phyloP scores from a whole-genome alignment of 805 yeast genomes.

The Limtongozyma cylindracea region DNA sequence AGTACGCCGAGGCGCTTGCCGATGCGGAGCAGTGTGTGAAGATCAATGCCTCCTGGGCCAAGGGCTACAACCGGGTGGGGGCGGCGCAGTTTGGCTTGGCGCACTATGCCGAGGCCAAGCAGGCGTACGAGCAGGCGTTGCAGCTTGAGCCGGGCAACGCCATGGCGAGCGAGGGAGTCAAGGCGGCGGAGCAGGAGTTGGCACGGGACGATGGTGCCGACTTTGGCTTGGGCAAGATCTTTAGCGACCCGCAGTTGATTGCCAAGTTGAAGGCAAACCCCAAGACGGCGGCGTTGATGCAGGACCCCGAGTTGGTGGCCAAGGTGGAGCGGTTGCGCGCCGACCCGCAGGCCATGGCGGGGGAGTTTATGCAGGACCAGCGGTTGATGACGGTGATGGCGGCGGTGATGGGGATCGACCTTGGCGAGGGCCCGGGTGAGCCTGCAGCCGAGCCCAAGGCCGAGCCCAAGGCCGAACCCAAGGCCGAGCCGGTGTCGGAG shows the following conservation, averaged over 20 bases:
- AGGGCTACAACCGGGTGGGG: slow-evolving; percentile 83
- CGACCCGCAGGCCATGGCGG: slow-evolving; percentile 55
- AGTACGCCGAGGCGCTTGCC: slow-evolving; percentile 47
- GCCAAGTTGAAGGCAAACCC: slow-evolving; percentile 62
- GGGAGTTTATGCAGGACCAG: slow-evolving; percentile 54
- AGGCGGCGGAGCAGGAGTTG: slow-evolving; percentile 29
- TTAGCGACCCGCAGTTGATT: slow-evolving; percentile 58
- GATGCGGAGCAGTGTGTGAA: slow-evolving; percentile 74
- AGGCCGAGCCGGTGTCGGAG: slow-evolving; percentile 4
- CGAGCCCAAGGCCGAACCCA: slow-evolving; percentile 6
- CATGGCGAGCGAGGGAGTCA: slow-evolving; percentile 68
- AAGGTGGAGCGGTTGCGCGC: slow-evolving; percentile 34
- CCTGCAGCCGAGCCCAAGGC: slow-evolving; percentile 5
- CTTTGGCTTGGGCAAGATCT: slow-evolving; percentile 53
- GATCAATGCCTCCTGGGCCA: slow-evolving; percentile 77
- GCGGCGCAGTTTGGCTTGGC: slow-evolving; percentile 85
- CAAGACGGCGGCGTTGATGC: slow-evolving; percentile 64
- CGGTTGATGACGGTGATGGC: slow-evolving; percentile 78
- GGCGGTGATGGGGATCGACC: slow-evolving; percentile 60
- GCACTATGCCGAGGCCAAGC: slow-evolving; percentile 48
- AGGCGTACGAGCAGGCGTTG: slow-evolving; percentile 52
- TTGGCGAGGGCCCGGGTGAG: slow-evolving; percentile 12
- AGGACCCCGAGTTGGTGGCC: slow-evolving; percentile 62
- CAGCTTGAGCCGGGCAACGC: slow-evolving; percentile 61
- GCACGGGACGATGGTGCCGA: slow-evolving; percentile 33